These are phyloP conservation scores for Trypanosoma melophagium DNA, from an alignment of 208 protist genomes.

Conservation along the genomic window DNA sequence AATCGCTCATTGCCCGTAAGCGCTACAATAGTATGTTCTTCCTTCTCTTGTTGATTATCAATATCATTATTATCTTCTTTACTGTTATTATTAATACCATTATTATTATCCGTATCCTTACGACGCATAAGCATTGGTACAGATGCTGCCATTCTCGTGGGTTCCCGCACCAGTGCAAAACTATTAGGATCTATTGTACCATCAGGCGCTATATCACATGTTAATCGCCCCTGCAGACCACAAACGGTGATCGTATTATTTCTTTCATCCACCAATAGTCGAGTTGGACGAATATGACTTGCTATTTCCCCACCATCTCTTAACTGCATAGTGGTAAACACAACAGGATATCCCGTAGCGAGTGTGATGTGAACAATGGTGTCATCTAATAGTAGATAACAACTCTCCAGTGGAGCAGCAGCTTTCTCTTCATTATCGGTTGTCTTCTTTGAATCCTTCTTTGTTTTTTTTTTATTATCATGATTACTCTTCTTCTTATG, in stretches of 20 bases:
- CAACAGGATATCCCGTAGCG: slow-evolving; percentile 48
- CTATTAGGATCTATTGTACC: slow-evolving; percentile 56
- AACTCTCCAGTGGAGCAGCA: slow-evolving; percentile 18
- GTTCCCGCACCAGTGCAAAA: slow-evolving; percentile 24
- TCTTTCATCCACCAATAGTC: slow-evolving; percentile 9
- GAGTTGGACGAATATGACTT: slow-evolving; percentile 16
- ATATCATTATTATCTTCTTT: neutral
- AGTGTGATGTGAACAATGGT: slow-evolving; percentile 58
- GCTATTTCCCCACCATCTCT: neutral
- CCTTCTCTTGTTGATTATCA: neutral
- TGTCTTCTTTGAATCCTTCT: no score
- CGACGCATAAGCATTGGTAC: slow-evolving; percentile 8
- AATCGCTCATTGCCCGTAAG: slow-evolving; percentile 19
- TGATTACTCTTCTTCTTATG: no score
- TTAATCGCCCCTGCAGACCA: slow-evolving; percentile 45
- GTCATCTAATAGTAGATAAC: slow-evolving; percentile 67
- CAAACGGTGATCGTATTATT: slow-evolving; percentile 36
- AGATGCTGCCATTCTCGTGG: slow-evolving; percentile 13
- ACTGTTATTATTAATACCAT: neutral
- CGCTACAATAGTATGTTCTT: slow-evolving; percentile 16
- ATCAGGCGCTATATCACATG: slow-evolving; percentile 40
- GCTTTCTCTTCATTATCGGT: no score
- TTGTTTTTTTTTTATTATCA: no score
- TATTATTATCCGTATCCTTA: neutral
- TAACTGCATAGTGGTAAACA: slow-evolving; percentile 21